Conservation (phyloP, 2,329 filamentous ascomycete genomes). For the Simplicillium aogashimaense region DNA sequence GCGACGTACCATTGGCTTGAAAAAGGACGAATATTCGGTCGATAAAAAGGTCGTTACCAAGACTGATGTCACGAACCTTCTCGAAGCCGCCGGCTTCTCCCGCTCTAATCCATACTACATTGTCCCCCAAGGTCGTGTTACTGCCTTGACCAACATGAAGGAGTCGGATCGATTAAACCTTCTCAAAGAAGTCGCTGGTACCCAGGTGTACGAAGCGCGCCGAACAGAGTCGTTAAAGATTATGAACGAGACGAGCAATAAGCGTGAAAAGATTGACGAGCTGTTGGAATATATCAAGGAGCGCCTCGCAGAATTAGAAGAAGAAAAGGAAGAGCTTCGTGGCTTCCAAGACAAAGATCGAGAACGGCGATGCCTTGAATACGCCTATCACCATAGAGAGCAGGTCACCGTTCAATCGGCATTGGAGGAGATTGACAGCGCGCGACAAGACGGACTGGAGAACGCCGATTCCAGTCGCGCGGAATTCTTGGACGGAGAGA, state of each 20-base stretch:
- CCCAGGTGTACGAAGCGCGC: conserved; percentile 90
- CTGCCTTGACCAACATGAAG: conserved; percentile 96
- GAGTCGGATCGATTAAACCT: conserved; percentile 82
- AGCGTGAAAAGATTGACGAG: conserved; percentile 89
- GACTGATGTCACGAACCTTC: conserved; percentile 84
- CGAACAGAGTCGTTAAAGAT: conserved; percentile 90
- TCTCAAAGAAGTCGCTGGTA: conserved; percentile 96
- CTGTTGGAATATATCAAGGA: conserved; percentile 86
- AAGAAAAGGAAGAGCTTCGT: conserved; percentile 92
- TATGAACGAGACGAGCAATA: conserved; percentile 93
- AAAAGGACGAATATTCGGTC: conserved; percentile 97
- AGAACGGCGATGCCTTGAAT: conserved; percentile 84
- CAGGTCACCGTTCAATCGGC: conserved; percentile 69
- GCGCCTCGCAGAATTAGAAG: conserved; percentile 78
- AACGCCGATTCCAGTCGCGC: conserved; percentile 73
- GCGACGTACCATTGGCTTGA: conserved; percentile 87
- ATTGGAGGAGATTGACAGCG: conserved; percentile 74
- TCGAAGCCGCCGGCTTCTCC: conserved; percentile 94
- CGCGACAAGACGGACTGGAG: conserved; percentile 72
- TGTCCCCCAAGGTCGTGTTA: conserved; percentile 93
- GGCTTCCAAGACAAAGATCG: conserved; percentile 93
- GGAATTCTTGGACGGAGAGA: conserved; percentile 68
- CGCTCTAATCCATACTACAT: conserved; percentile 98
- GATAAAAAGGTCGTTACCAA: conserved; percentile 96
- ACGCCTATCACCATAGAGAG: conserved; percentile 86